Conservation (phyloP, 2,329 filamentous ascomycete genomes). For the Ceratocystis eucalypticola region DNA sequence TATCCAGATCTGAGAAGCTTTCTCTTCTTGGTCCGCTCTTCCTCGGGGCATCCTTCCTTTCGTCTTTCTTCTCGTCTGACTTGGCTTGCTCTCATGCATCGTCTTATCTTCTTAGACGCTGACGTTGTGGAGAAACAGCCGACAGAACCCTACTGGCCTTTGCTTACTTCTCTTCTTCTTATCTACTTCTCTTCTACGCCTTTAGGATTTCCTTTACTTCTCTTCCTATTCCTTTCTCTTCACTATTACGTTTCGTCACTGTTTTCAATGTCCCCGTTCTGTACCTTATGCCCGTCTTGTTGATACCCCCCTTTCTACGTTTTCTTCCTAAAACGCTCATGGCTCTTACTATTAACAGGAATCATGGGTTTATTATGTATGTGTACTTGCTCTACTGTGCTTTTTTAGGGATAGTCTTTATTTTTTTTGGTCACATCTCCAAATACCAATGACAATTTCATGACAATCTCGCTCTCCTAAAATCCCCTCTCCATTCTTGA, state of each 20-base stretch:
- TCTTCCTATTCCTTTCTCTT: conserved; percentile 11
- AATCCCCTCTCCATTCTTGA: too few relatives aligned
- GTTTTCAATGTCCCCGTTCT: conserved; percentile 7
- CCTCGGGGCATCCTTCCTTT: neutral
- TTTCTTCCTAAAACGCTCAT: conserved; percentile 5
- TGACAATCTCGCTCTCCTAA: neutral
- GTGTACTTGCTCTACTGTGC: neutral
- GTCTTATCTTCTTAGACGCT: neutral
- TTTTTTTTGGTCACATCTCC: conserved; percentile 1
- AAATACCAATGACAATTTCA: conserved; percentile 3
- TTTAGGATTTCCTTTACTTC: conserved; percentile 1
- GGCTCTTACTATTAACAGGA: neutral
- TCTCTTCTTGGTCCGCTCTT: neutral
- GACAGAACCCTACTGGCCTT: neutral
- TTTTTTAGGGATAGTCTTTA: conserved; percentile 3
- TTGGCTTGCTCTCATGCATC: neutral
- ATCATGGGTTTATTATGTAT: neutral
- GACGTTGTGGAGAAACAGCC: neutral
- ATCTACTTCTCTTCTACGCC: neutral
- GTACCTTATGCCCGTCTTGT: conserved; percentile 10
- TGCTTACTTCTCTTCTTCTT: conserved; percentile 1
- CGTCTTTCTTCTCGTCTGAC: neutral
- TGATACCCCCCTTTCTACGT: conserved; percentile 7
- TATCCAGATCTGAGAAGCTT: neutral
- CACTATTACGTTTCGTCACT: neutral